phyloP scores from a whole-genome alignment of 106 monocot species.

The Cymbidium sinense region DNA sequence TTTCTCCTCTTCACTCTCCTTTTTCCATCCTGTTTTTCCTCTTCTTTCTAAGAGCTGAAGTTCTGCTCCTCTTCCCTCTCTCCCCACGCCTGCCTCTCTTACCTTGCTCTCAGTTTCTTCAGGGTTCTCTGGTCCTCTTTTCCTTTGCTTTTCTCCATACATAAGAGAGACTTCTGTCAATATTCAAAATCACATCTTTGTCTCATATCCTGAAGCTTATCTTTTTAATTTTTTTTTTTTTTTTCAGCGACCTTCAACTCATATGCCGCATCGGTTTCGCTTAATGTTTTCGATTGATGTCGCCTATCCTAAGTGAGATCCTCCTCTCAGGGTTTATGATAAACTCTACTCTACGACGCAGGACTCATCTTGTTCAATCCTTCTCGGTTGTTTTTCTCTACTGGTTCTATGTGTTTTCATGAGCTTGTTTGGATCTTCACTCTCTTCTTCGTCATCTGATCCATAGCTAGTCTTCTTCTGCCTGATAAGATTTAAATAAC shows the following conservation, averaged over 20 bases:
- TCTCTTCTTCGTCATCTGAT: slow-evolving; percentile 24
- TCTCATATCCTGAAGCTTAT: neutral
- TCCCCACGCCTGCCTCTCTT: neutral
- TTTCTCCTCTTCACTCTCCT: slow-evolving; percentile 23
- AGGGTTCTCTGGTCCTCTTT: slow-evolving; percentile 9
- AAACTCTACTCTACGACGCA: slow-evolving; percentile 38
- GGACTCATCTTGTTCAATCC: slow-evolving; percentile 51
- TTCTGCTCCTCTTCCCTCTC: slow-evolving; percentile 12
- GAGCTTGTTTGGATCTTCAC: slow-evolving; percentile 6
- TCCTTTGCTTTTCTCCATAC: neutral
- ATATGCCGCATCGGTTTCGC: slow-evolving; percentile 3
- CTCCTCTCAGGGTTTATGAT: slow-evolving; percentile 43
- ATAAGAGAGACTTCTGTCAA: slow-evolving; percentile 13
- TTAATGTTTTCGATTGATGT: slow-evolving; percentile 36
- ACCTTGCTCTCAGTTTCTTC: slow-evolving; percentile 1
- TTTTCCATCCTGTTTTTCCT: slow-evolving; percentile 9
- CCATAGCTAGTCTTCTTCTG: slow-evolving; percentile 10
- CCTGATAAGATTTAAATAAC: neutral
- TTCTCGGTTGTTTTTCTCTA: slow-evolving; percentile 69
- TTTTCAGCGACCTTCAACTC: neutral
- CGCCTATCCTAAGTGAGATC: slow-evolving; percentile 27
- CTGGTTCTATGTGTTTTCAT: slow-evolving; percentile 76
- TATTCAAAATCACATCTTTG: neutral
- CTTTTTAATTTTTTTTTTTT: neutral
- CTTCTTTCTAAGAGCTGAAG: neutral